Evolutionary conservation across 352 stramenopile genomes (phyloP), one percentile per base, ranked within the genome.

Genomic region (Phytopythium boreale): DNA sequence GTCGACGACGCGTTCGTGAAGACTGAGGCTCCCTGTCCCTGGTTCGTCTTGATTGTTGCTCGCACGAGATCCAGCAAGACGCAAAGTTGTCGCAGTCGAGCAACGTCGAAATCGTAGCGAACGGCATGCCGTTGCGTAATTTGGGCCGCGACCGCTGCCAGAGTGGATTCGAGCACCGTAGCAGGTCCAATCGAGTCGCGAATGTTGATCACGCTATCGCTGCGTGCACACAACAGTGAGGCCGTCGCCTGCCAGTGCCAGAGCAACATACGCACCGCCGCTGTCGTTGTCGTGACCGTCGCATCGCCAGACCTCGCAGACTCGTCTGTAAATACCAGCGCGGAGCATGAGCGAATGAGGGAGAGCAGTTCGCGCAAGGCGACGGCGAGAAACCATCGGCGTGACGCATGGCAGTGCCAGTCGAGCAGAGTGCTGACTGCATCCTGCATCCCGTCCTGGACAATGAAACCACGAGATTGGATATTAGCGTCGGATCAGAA

Each of bases 201-300:
- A 20, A 76, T 66, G 2, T 55, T 34, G n/a, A 74, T 63, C 1
- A 69, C 66, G 43, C 26, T 49, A 11, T 76, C 64, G 47, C 72
- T 82, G 19, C 84, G 77, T 5, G 75, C 69, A 61, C 82, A 90
- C 60, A 91, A 26, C 46, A 87, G 66, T 64, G 79, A 58, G 11
- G 63, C 73, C 1, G 68, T 72, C 29, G 71, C 62, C 17, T 74
- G 78, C 84, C 82, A 93, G 55, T 93, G 82, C 84, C 84, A 93
- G n/a, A 65, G 71, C 1, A 90, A 19, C 61, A 80, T 72, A 24
- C 75, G 63, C 7, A 80, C 7, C 10, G 49, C 60, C 37, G 34
- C 14, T 57, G 15, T 19, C 19, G 14, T 34, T 44, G 37, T 27
- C 0, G 22, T 5, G n/a, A 4, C 4, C 27, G 15, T 41, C 19